Evolutionary conservation across 805 yeast species (phyloP).

Genomic region (Candida mattraensis): DNA sequence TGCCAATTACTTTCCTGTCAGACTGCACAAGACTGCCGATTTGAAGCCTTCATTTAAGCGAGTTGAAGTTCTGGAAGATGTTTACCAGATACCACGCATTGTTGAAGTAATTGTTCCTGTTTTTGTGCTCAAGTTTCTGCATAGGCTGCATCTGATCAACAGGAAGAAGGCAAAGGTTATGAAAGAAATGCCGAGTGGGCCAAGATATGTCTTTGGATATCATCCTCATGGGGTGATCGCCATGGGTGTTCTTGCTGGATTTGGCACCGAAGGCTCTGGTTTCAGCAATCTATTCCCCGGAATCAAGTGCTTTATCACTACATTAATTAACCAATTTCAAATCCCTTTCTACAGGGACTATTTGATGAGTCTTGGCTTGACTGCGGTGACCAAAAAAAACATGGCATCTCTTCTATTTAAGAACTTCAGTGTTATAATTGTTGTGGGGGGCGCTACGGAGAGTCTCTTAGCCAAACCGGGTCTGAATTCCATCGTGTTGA

Average conservation of each 20-base stretch:
- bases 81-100: slow-evolving; percentile 9
- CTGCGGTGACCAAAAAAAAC: slow-evolving; percentile 77
- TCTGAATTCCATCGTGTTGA: slow-evolving; percentile 66
- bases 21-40: slow-evolving; percentile 63
- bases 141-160: slow-evolving; percentile 2
- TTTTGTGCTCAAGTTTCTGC: slow-evolving; percentile 1
- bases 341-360: slow-evolving; percentile 88
- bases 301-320: slow-evolving; percentile 72
- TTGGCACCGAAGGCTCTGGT: slow-evolving; percentile 79
- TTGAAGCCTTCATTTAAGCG: slow-evolving; percentile 69
- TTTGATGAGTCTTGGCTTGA: slow-evolving; percentile 73
- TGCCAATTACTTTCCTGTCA: slow-evolving; percentile 78
- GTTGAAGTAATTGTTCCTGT: slow-evolving; percentile 7
- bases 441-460: slow-evolving; percentile 96
- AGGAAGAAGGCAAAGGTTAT: slow-evolving; percentile 3
- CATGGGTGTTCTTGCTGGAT: slow-evolving; percentile 82
- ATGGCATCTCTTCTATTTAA: slow-evolving; percentile 61
- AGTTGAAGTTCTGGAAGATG: slow-evolving; percentile 1
- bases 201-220: slow-evolving; percentile 83
- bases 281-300: slow-evolving; percentile 78
- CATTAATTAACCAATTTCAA: slow-evolving; percentile 78
- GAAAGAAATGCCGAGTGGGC: slow-evolving; percentile 50
- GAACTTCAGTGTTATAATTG: slow-evolving; percentile 80
- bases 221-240: slow-evolving; percentile 98
- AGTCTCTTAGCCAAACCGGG: slow-evolving; percentile 66